Evolutionary conservation across 1,284 basidiomycete genomes (phyloP).

Genomic region (Mrakiaceae sp.): DNA sequence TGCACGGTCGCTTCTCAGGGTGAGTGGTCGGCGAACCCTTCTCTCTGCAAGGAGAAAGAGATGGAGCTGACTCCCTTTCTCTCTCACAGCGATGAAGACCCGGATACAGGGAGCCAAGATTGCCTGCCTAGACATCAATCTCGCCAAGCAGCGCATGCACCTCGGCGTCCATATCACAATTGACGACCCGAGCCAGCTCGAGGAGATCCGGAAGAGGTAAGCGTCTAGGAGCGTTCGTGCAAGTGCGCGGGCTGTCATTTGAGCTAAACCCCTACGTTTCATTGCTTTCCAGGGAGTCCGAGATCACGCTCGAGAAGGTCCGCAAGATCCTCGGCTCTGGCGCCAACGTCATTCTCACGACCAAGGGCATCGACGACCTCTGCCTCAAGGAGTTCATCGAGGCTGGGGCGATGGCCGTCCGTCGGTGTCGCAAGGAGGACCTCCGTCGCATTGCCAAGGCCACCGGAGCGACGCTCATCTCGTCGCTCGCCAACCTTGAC

Average conservation of each 20-base stretch:
- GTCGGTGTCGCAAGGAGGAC: constrained; percentile 96
- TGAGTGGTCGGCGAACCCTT: constrained; percentile 32
- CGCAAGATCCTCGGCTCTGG: constrained; percentile 92
- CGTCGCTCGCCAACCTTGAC: constrained; percentile 89
- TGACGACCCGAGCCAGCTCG: constrained; percentile 91
- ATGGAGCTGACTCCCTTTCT: background rate
- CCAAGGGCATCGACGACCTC: constrained; percentile 97
- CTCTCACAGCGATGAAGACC: constrained; percentile 81
- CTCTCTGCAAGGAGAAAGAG: background rate
- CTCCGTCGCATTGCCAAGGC: constrained; percentile 93
- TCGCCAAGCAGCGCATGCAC: constrained; percentile 96
- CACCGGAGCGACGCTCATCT: constrained; percentile 87
- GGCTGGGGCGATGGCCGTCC: constrained; percentile 96
- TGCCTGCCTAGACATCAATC: constrained; percentile 95
- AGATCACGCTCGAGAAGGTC: constrained; percentile 92
- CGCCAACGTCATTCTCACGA: constrained; percentile 94
- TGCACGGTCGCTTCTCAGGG: constrained; percentile 98
- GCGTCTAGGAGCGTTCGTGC: constrained; percentile 17
- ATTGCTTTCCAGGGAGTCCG: constrained; percentile 58
- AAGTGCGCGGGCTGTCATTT: background rate
- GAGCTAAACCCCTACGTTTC: background rate
- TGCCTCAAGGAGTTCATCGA: constrained; percentile 99
- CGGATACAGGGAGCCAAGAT: constrained; percentile 89
- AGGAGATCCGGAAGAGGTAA: constrained; percentile 86
- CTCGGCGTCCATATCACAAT: constrained; percentile 96